Evolutionary conservation across 371 early-diverging fungal genomes (phyloP), one percentile per base, ranked within the genome.

Genomic region (Neoconidiobolus thromboides): DNA sequence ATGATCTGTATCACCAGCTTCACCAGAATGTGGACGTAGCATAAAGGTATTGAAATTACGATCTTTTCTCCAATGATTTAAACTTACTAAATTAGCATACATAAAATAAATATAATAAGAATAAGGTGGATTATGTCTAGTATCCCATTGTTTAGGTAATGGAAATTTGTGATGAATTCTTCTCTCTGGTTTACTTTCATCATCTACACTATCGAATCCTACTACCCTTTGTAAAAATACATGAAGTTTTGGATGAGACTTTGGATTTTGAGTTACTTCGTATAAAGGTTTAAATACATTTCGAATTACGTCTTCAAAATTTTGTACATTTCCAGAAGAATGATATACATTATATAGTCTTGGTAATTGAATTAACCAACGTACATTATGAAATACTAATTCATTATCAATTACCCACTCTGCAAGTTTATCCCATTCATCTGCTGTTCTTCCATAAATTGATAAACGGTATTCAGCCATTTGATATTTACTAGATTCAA

Each of bases 1-100:
- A 66, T 98, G 96, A 52, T 96, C 99, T 2, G 93, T 87, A 65
- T 96, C 96, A 37, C 99, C 99, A 14, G 95, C 94, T 71, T 98
- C 99, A 60, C 97, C 99, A 53, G 90, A 83, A 66, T 98, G 99
- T 40, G 99, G 99, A 53, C 96, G 77, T 47, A 97, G 67, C 2
- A 89, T 87, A 75, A 98, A 90, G 0, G 96, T 93, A 71, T 91
- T 92, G 69, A 95, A 87, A 2, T 83, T 78, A 6, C 91, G 76
- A 38, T 68, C 69, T 61, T 76, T 75, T 57, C 98, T 76, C 80
- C 87, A 93, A 50, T 76, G 76, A 71, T 98, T 98, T 40, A 97
- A 68, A 2, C 86, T 71, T 48, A 79, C 74, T 71, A 96, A 69
- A 68, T 97, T 94, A 53, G 94, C 83, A 74, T 85, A 94, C 78